Evolutionary conservation across 2,329 filamentous ascomycete species (phyloP).

Genomic region (Anisogramma anomala): DNA sequence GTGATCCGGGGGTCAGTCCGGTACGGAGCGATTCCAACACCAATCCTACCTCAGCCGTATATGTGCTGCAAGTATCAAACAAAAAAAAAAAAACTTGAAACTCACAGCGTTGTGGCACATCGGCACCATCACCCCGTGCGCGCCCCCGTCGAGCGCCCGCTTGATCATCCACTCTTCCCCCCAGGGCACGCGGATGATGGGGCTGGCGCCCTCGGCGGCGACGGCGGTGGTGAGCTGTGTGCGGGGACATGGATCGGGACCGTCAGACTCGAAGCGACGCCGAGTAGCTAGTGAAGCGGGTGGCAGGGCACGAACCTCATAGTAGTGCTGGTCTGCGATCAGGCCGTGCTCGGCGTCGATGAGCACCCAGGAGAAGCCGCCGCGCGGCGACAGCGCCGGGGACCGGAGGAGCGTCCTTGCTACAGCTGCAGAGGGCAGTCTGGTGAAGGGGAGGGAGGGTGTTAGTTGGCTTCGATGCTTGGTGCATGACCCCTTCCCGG

Average conservation of each 20-base stretch:
- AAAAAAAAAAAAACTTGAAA: not conserved
- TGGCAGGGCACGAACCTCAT: constrained; percentile 25
- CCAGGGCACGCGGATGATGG: constrained; percentile 37
- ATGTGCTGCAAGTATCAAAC: no score
- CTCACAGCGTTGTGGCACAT: constrained; percentile 18
- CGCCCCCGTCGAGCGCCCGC: constrained; percentile 46
- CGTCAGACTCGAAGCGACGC: no score
- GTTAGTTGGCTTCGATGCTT: no score
- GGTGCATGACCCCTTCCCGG: no score
- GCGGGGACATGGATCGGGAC: not conserved
- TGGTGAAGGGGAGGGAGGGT: constrained; percentile 6
- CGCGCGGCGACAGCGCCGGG: constrained; percentile 16
- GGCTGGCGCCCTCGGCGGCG: constrained; percentile 29
- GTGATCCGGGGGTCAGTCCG: not conserved
- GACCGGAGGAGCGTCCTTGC: constrained; percentile 25
- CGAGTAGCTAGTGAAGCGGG: no score
- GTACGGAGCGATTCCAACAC: no score
- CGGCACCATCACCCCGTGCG: constrained; percentile 46
- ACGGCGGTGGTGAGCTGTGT: constrained; percentile 21
- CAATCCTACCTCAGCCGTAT: no score
- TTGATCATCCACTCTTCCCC: constrained; percentile 54
- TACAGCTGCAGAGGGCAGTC: constrained; percentile 21
- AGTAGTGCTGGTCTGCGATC: constrained; percentile 27
- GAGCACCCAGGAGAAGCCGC: constrained; percentile 25
- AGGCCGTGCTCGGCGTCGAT: constrained; percentile 29